Evolutionary conservation across 805 yeast genomes (phyloP), one percentile per base, ranked within the genome.

Genomic region (Candida ficus): DNA sequence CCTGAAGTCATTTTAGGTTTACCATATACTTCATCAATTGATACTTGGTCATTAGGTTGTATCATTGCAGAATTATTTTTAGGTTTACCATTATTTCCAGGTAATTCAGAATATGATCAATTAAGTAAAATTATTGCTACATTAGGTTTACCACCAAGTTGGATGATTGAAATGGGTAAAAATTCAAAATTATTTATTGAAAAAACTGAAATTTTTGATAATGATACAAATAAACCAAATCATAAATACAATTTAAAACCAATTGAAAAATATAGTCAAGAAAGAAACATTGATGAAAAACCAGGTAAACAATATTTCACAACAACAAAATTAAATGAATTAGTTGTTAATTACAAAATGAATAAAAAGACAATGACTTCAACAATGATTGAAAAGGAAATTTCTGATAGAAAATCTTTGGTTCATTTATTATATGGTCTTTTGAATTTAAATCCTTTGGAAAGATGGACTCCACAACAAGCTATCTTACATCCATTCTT

Each of bases 91-190:
- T 70, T 91, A 50, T 88, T 91, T 53, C 97, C 99, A 0, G 99
- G 99, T 4, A 75, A 89, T 4, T 85, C 96, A 0, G 99, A 93
- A 61, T 93, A 81, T 61, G 89, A 91, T 58, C 97, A 91, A 62
- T 66, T 95, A 33, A 71, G 78, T 46, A 79, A 96, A 50, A 89
- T 93, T 29, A 77, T 83, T 4, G 82, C 83, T 32, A 83, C 89
- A 68, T 61, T 91, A 44, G 96, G 95, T 0, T 61, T 68, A 47
- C 99, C 99, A 19, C 97, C 96, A 10, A 67, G 82, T 19, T 95
- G 96, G 87, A 93, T 93, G 99, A 71, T 91, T 49, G 97, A 91
- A 48, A 88, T 86, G 79, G 99, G 98, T 21, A 83, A 87, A 49
- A 88, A 83, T 60, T 72, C 95, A 1, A 63, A 70, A 34, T 77